Conservation (phyloP, 1,284 basidiomycete species). For the Inonotus hispidus region DNA sequence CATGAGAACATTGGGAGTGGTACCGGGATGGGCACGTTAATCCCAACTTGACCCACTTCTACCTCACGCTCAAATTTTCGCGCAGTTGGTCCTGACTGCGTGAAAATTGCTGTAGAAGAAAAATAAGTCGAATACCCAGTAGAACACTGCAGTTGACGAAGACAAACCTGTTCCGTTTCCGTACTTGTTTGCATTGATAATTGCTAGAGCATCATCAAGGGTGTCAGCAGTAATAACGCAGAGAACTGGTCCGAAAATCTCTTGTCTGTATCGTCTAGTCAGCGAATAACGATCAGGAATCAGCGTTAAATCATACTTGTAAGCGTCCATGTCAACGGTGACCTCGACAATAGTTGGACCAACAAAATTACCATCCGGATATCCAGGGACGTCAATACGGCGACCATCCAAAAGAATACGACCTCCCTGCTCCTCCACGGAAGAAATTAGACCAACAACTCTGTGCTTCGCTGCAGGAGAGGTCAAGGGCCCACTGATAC, state of each 20-base stretch:
- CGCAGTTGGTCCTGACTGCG: constrained; percentile 93
- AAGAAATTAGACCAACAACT: constrained; percentile 74
- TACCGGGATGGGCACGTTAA: constrained; percentile 92
- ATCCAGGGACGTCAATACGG: constrained; percentile 60
- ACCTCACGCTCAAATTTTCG: constrained; percentile 89
- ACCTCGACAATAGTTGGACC: constrained; percentile 91
- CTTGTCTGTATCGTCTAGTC: constrained; percentile 54
- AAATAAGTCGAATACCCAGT: neutral
- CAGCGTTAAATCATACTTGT: constrained; percentile 52
- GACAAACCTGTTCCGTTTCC: constrained; percentile 74
- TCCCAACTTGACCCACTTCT: constrained; percentile 89
- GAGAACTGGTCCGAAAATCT: constrained; percentile 94
- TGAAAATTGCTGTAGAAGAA: constrained; percentile 70
- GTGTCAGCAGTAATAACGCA: constrained; percentile 78
- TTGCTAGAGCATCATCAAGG: constrained; percentile 85
- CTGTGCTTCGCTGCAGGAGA: constrained; percentile 82
- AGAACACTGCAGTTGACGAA: neutral
- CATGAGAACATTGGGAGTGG: constrained; percentile 91
- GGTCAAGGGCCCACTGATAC: constrained; percentile 83
- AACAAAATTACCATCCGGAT: constrained; percentile 92
- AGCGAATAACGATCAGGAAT: constrained; percentile 5
- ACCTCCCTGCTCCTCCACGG: constrained; percentile 83
- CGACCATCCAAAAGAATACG: constrained; percentile 88
- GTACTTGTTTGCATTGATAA: constrained; percentile 87
- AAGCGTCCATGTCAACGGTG: constrained; percentile 79